Conservation (phyloP, 2,329 filamentous ascomycete genomes). For the Ceratocystis colombiana region DNA sequence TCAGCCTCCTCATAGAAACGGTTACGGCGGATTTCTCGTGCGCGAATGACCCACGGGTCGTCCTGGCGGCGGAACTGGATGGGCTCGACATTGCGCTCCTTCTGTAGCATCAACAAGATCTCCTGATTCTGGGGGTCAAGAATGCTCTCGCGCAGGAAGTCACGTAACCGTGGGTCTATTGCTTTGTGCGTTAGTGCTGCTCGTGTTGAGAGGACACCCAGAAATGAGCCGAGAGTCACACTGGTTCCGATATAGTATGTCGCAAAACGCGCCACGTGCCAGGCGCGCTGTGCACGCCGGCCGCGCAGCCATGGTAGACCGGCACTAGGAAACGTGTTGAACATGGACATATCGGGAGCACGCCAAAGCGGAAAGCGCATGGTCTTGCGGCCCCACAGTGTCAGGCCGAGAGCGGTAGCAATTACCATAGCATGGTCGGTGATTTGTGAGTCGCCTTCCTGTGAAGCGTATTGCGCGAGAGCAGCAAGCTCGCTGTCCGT, state of each 20-base stretch:
- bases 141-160: constrained; percentile 28
- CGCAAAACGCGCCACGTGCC: constrained; percentile 34
- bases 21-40: constrained; percentile 24
- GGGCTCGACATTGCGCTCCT: constrained; percentile 22
- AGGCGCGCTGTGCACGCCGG: constrained; percentile 29
- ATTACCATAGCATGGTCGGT: constrained; percentile 32
- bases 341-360: constrained; percentile 30
- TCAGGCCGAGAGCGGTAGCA: constrained; percentile 28
- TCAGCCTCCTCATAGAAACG: constrained; percentile 24
- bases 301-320: constrained; percentile 29
- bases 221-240: constrained; percentile 30
- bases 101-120: constrained; percentile 25
- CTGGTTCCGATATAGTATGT: constrained; percentile 31
- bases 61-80: constrained; percentile 25
- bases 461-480: constrained; percentile 31
- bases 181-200: constrained; percentile 28
- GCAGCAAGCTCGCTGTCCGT: constrained; percentile 34
- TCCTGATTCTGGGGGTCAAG: constrained; percentile 25
- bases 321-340: constrained; percentile 30
- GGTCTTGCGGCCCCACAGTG: constrained; percentile 30
- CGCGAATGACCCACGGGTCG: constrained; percentile 23
- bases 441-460: constrained; percentile 26
- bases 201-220: constrained; percentile 31
- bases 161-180: constrained; percentile 31
- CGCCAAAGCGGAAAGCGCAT: constrained; percentile 37